These are phyloP conservation scores for Phialocephala subalpina DNA, from an alignment of 2,329 filamentous ascomycete genomes.

Conservation along the genomic window DNA sequence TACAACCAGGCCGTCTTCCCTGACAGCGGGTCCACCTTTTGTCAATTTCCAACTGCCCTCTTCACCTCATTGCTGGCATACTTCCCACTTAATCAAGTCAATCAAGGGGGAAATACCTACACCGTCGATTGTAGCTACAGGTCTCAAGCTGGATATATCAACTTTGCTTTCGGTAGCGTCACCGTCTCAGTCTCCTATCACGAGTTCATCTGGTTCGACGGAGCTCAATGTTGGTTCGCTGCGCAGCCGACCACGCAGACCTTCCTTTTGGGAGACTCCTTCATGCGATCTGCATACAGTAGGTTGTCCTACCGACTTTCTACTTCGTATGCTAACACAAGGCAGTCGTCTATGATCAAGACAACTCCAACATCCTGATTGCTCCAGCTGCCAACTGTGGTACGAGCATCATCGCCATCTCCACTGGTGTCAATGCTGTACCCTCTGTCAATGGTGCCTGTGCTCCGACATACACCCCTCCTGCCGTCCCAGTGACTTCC, in stretches of 20 bases:
- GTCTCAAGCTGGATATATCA: conserved; percentile 19
- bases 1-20: conserved; percentile 25
- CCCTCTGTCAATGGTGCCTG: conserved; percentile 27
- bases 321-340: neutral
- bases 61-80: conserved; percentile 15
- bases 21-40: conserved; percentile 26
- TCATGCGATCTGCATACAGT: conserved; percentile 31
- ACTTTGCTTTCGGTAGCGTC: conserved; percentile 26
- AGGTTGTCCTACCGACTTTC: neutral
- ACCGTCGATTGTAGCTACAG: conserved; percentile 20
- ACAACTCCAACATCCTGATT: conserved; percentile 30
- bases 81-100: conserved; percentile 19
- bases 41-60: conserved; percentile 19
- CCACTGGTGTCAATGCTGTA: conserved; percentile 26
- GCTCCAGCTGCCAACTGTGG: conserved; percentile 30
- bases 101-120: conserved; percentile 18
- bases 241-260: conserved; percentile 2
- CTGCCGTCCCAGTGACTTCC: neutral
- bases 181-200: conserved; percentile 25
- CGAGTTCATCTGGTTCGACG: conserved; percentile 29
- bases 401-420: conserved; percentile 26
- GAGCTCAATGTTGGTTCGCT: conserved; percentile 21
- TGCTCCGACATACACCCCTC: conserved; percentile 2
- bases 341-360: conserved; percentile 32
- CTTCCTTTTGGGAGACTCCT: conserved; percentile 27